Conservation (phyloP, 495 filamentous ascomycete genomes). For the Penicillium parvum region DNA sequence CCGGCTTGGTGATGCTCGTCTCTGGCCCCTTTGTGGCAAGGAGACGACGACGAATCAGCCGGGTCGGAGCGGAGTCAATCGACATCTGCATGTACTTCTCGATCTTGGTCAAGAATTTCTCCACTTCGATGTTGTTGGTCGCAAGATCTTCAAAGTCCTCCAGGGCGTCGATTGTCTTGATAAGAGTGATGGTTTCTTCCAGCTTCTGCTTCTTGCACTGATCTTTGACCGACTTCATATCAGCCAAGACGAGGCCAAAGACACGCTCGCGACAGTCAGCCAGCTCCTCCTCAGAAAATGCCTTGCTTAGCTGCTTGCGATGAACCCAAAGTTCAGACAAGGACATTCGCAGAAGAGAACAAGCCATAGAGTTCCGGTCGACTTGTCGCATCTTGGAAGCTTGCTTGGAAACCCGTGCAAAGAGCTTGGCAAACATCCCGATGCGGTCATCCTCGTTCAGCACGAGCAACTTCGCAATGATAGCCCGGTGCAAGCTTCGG, state of each 20-base stretch:
- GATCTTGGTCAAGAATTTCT: slow-evolving; percentile 38
- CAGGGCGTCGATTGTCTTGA: slow-evolving; percentile 41
- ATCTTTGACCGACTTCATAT: slow-evolving; percentile 38
- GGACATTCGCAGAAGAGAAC: slow-evolving; percentile 37
- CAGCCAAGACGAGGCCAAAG: slow-evolving; percentile 33
- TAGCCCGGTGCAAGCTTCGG: slow-evolving; percentile 33
- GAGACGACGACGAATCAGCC: slow-evolving; percentile 37
- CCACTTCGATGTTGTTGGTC: slow-evolving; percentile 33
- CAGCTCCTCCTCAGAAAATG: slow-evolving; percentile 31
- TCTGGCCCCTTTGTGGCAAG: slow-evolving; percentile 31
- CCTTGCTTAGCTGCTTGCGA: slow-evolving; percentile 26
- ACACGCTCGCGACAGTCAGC: slow-evolving; percentile 31
- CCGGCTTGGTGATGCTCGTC: slow-evolving; percentile 28
- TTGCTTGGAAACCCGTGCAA: slow-evolving; percentile 29
- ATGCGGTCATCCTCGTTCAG: slow-evolving; percentile 32
- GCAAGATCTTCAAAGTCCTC: slow-evolving; percentile 45
- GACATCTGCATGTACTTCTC: slow-evolving; percentile 39
- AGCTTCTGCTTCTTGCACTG: slow-evolving; percentile 40
- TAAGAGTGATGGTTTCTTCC: slow-evolving; percentile 38
- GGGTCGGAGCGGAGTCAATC: slow-evolving; percentile 32
- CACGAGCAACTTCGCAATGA: slow-evolving; percentile 37
- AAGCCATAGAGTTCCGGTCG: slow-evolving; percentile 38
- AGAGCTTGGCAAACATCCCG: slow-evolving; percentile 37
- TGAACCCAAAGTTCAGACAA: slow-evolving; percentile 39
- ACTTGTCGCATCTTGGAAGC: slow-evolving; percentile 34